Conservation (phyloP, 2,329 filamentous ascomycete species). For the Claviceps maximensis region DNA sequence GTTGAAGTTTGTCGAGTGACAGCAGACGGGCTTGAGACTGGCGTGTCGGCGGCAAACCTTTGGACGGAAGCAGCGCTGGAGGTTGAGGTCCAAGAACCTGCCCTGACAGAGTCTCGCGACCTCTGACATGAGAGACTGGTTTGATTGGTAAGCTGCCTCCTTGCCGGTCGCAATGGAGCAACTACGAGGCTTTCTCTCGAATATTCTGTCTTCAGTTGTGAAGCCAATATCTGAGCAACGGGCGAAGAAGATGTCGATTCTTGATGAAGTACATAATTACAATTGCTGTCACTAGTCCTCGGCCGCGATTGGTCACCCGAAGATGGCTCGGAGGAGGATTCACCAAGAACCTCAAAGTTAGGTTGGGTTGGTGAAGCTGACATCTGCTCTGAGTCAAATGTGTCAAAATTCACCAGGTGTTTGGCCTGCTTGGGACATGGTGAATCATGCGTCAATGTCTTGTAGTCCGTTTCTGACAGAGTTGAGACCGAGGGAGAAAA, state of each 20-base stretch:
- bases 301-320: slow-evolving; percentile 22
- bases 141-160: slow-evolving; percentile 33
- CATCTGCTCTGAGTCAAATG: slow-evolving; percentile 25
- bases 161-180: slow-evolving; percentile 37
- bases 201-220: slow-evolving; percentile 25
- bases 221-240: neutral
- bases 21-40: slow-evolving; percentile 8
- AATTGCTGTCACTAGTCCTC: slow-evolving; percentile 26
- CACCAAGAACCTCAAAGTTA: slow-evolving; percentile 39
- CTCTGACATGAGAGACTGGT: slow-evolving; percentile 35
- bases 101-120: slow-evolving; percentile 40
- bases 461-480: slow-evolving; percentile 40
- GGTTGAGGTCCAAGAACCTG: slow-evolving; percentile 42
- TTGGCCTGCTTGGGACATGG: neutral
- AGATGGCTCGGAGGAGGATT: slow-evolving; percentile 31
- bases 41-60: slow-evolving; percentile 23
- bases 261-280: slow-evolving; percentile 42
- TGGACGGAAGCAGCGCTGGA: slow-evolving; percentile 37
- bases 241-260: slow-evolving; percentile 21
- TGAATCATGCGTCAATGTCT: slow-evolving; percentile 29
- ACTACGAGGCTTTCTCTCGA: slow-evolving; percentile 50
- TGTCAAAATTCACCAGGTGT: neutral
- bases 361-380: slow-evolving; percentile 28
- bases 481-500: slow-evolving; percentile 28
- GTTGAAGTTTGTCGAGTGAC: too few species aligned